Base-by-base conservation (phyloP, 2,329 filamentous ascomycete species). In the Decorospora gaudefroyi region DNA sequence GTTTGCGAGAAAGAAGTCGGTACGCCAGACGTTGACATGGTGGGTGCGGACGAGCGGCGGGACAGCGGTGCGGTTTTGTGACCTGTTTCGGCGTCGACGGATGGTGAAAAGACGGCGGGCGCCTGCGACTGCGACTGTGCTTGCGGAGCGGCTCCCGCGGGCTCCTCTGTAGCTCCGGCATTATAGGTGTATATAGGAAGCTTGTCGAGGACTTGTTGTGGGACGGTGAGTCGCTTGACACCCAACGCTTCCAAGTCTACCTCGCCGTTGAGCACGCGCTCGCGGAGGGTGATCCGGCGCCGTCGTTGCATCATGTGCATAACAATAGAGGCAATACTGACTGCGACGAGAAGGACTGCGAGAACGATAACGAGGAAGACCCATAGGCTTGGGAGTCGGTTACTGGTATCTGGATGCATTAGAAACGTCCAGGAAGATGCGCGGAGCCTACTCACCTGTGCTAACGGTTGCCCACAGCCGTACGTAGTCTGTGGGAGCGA, bases 221-320 rank as follows among this genome's bases (percentile, higher is more conserved):
- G 90, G 0, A 96, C 88, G 2, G 82, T 88, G 16, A 96, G 72
- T 10, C 87, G 81, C 63, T 89, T 92, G 57, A 96, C 88, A 2
- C 90, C 91, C 55, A 96, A 78, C 2, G 83, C 84, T 69, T 96
- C 91, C 3, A 96, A 76, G 62, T 96, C 88, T 13, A 95, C 84
- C 57, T 96, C 87, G 38, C 92, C 91, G 6, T 77, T 78, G 45
- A 82, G 78, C 11, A 96, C 85, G 9, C 90, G 83, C 33, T 82
- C 79, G 36, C 83, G 82, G 8, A 97, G 74, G 1, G 77, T 77
- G 16, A 78, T 77, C 6, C 91, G 83, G 19, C 90, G 83, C 33
- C 82, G 79, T 23, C 83, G 81, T 65, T 95, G 89, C 19, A 93
- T 74, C 15, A 85, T 75, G 58, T 93, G 90, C 87, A 93, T 95